Evolutionary conservation across 2,329 filamentous ascomycete genomes (phyloP), one percentile per base, ranked within the genome.

Genomic region (Didymella keratinophila): DNA sequence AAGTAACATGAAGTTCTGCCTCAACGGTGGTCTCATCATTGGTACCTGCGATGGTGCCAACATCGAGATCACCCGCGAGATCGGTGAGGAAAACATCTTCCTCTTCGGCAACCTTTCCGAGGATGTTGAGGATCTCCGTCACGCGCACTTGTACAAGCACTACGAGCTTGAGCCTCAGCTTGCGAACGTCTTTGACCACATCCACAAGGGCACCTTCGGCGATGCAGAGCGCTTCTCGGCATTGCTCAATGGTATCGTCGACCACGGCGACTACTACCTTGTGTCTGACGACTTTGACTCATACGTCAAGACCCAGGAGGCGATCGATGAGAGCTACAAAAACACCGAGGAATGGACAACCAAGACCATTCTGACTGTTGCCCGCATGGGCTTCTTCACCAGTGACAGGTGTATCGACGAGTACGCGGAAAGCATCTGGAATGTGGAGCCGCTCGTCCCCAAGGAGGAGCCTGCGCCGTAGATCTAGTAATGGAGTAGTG

Each of bases 1-100:
- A 12, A 96, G 92, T 73, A 99, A 99, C 86, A 99, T 99, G 95
- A 99, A 99, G 80, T 99, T 99, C 78, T 95, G 97, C 14, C 84
- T 99, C 72, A 99, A 98, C 71, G 95, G 95, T 64, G 95, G 95
- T 64, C 83, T 99, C 61, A 96, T 99, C 72, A 99, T 99, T 69
- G 95, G 95, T 69, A 99, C 95, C 20, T 97, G 94, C 75, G 95
- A 99, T 72, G 95, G 95, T 74, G 95, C 95, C 63, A 99, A 99
- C 74, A 97, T 97, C 77, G 93, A 97, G 82, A 98, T 98, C 75
- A 98, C 95, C 3, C 92, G 95, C 58, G 95, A 99, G 79, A 91
- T 98, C 73, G 92, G 93, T 71, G 93, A 98, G 74, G 89, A 92
- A 75, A 98, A 98, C 80, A 97, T 99, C 76, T 99, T 99, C 87